Percentiles rank a stretch among this genome's conserved stretches.
Evolutionary conservation across 345 rosid species (phyloP).

Genomic region (Populus nigra): DNA sequence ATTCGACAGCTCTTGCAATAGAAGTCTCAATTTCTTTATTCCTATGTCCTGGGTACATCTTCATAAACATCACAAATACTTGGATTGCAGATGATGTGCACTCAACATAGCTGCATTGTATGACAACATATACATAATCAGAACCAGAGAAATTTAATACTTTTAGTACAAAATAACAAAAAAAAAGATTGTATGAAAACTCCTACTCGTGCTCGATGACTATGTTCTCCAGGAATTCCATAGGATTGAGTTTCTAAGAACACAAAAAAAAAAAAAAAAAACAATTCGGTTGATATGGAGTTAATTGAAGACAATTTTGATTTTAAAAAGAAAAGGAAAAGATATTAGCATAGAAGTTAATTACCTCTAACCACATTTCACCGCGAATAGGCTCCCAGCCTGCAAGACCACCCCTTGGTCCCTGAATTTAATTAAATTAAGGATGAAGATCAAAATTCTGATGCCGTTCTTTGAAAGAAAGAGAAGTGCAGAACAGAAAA

Average conservation of each 20-base stretch:
- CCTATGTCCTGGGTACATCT: conserved; percentile 44
- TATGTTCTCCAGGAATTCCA: conserved; percentile 49
- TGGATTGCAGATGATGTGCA: conserved; percentile 51
- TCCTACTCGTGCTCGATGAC: conserved; percentile 41
- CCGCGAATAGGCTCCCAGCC: conserved; percentile 66
- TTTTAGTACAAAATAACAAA: too few species aligned
- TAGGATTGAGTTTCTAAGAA: conserved; percentile 52
- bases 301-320: not conserved
- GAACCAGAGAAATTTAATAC: too few species aligned
- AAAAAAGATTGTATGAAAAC: not conserved
- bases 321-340: not conserved
- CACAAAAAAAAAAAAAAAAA: not conserved
- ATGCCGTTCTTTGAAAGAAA: too few species aligned
- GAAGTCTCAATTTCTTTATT: conserved; percentile 44
- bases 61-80: conserved; percentile 36
- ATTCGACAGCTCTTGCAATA: conserved; percentile 35
- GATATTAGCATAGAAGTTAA: not conserved
- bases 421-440: conserved; percentile 24
- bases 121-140: not conserved
- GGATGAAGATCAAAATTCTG: too few species aligned
- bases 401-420: conserved; percentile 52
- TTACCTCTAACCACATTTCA: conserved; percentile 52
- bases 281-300: not conserved
- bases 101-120: conserved; percentile 29
- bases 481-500: not conserved